phyloP scores from a whole-genome alignment of 768 basidiomycete species.

The Mycena pura region DNA sequence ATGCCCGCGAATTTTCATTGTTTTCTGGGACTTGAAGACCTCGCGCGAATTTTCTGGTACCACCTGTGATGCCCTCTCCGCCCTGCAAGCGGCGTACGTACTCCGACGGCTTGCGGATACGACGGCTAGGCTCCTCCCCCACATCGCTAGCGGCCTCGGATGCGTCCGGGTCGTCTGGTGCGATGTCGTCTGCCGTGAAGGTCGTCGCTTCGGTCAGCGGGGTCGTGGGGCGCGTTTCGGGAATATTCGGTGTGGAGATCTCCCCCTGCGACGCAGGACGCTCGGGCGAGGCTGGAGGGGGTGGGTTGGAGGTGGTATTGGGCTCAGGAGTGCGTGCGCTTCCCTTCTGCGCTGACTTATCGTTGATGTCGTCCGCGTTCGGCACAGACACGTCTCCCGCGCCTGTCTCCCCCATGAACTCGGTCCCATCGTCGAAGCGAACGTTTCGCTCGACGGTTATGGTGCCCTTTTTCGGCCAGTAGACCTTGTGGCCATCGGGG shows the following conservation, averaged over 20 bases:
- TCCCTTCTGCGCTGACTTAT: slow-evolving; percentile 5
- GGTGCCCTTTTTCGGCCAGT: slow-evolving; percentile 24
- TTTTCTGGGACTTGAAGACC: slow-evolving; percentile 10
- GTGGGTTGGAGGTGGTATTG: slow-evolving; percentile 1
- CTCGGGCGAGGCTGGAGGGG: not conserved
- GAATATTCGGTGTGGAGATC: not conserved
- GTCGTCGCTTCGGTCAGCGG: not conserved
- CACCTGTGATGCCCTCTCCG: slow-evolving; percentile 5
- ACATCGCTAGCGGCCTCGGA: slow-evolving; percentile 12
- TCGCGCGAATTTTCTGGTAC: not conserved
- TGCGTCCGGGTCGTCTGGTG: slow-evolving; percentile 5
- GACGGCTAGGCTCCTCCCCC: slow-evolving; percentile 8
- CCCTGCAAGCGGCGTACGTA: slow-evolving; percentile 9
- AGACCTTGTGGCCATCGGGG: slow-evolving; percentile 28
- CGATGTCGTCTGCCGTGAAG: slow-evolving; percentile 11
- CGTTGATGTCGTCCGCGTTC: not conserved
- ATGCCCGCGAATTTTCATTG: not conserved
- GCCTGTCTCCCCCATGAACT: slow-evolving; percentile 12
- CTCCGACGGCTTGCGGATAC: slow-evolving; percentile 9
- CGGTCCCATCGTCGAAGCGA: slow-evolving; percentile 12
- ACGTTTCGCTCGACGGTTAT: slow-evolving; percentile 23
- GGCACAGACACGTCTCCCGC: not conserved
- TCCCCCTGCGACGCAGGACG: slow-evolving; percentile 3
- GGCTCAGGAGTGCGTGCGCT: slow-evolving; percentile 10
- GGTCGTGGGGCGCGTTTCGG: not conserved